Conservation (phyloP, 805 yeast species). For the Candida rishiriensis region DNA sequence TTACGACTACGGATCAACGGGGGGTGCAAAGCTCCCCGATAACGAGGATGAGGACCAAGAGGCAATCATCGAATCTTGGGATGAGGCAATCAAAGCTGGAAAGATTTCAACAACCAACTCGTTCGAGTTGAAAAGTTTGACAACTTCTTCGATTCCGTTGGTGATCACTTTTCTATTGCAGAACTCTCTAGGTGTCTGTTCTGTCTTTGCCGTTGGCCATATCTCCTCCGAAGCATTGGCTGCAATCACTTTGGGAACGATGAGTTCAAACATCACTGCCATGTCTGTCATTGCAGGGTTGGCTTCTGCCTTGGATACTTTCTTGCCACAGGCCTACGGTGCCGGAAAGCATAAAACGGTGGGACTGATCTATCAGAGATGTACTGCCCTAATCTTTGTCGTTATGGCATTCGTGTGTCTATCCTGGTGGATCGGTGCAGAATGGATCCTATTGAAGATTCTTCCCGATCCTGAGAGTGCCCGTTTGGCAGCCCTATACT, state of each 20-base stretch:
- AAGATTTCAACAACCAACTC: constrained; percentile 40
- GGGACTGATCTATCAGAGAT: constrained; percentile 65
- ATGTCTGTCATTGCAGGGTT: constrained; percentile 73
- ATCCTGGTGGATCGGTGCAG: constrained; percentile 59
- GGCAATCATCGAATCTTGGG: constrained; percentile 29
- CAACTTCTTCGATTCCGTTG: constrained; percentile 49
- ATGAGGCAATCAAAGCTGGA: constrained; percentile 30
- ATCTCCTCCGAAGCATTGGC: constrained; percentile 69
- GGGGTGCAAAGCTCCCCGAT: background rate
- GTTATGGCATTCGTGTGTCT: constrained; percentile 50
- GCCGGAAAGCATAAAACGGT: constrained; percentile 59
- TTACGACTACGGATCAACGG: constrained; percentile 6
- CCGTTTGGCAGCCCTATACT: constrained; percentile 52
- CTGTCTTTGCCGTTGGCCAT: constrained; percentile 73
- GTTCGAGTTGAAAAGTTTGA: constrained; percentile 37
- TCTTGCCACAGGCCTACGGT: constrained; percentile 77
- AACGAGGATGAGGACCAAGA: constrained; percentile 15
- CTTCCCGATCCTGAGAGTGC: constrained; percentile 44
- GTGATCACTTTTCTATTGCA: constrained; percentile 65
- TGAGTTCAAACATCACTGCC: constrained; percentile 76
- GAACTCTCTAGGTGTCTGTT: constrained; percentile 69
- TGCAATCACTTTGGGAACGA: constrained; percentile 68
- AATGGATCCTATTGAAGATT: constrained; percentile 38
- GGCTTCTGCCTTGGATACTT: constrained; percentile 73
- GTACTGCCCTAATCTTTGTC: constrained; percentile 52